Base-by-base conservation (phyloP, 768 basidiomycete genomes). In the Tephrocybe rancida region DNA sequence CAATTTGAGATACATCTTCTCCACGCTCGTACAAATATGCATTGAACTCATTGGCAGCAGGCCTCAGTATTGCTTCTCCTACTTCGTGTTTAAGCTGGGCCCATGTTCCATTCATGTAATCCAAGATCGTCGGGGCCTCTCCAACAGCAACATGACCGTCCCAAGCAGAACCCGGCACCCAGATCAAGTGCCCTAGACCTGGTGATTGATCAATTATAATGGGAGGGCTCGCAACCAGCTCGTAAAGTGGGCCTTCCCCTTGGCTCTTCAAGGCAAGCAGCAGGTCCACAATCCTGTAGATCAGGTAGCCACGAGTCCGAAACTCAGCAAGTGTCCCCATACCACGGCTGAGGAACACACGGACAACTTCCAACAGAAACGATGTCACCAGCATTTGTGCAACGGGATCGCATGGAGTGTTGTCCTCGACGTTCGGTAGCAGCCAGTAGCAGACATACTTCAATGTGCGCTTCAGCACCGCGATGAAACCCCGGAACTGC, bases 361-460 rank as follows among this genome's bases (percentile, higher is more conserved):
- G 44, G 5, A 56, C 30, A 2, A 39, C 49, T 30, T 50, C 49
- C 29, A 51, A 5, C 1, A 56, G 48, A 16, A 51, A 42, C 3
- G 55, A 56, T 2, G 39, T 16, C 5, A 29, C 37, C 9, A 51
- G 19, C 38, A 56, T 41, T 5, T 45, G 37, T 5, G 8, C 9
- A 35, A 47, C 44, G 19, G n/a, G 16, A 7, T 5, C 0, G 18
- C 39, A 34, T 13, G 18, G 14, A 3, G 29, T n/a, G 19, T 50
- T 56, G 18, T 44, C n/a, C 14, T 24, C 22, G n/a, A 27, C 10
- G 32, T 43, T 29, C 3, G 56, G 56, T 14, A 42, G 7, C 22
- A 50, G 37, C 56, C 56, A 57, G 38, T 44, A 57, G 38, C 13
- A 27, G 6, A 53, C 44, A 22, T 48, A 48, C 27, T 53, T 57